Conservation (phyloP, 2,329 filamentous ascomycete genomes). For the Bipolaris cookei region DNA sequence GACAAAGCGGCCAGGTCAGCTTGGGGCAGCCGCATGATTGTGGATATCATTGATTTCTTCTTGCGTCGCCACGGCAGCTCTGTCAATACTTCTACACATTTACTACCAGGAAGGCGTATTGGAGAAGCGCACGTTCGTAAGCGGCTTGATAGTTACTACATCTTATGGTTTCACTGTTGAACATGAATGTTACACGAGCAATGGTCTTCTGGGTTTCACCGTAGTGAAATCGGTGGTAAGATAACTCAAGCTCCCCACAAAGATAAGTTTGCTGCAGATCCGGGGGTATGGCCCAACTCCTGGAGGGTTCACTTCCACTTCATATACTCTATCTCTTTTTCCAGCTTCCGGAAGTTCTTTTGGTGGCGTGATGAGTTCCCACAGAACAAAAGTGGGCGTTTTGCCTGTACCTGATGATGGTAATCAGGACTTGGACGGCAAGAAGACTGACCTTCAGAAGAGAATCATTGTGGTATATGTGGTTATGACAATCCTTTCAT, state of each 20-base stretch:
- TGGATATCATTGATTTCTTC: neutral
- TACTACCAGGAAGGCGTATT: neutral
- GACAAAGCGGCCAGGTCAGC: neutral
- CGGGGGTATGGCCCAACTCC: conserved; percentile 1
- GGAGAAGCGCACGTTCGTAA: neutral
- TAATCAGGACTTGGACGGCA: conserved; percentile 14
- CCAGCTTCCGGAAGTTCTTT: neutral
- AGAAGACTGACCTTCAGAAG: conserved; percentile 19
- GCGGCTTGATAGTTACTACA: neutral
- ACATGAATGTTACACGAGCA: conserved; percentile 6
- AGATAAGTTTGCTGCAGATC: conserved; percentile 16
- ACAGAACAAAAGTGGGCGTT: conserved; percentile 12
- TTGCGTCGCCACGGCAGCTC: no score
- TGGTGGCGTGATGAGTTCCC: conserved; percentile 6
- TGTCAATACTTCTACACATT: neutral
- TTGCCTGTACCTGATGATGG: conserved; percentile 16
- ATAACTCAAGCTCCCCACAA: conserved; percentile 6
- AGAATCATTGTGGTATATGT: conserved; percentile 21
- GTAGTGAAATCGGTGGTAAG: conserved; percentile 5
- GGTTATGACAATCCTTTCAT: conserved; percentile 20
- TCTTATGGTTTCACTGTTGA: conserved; percentile 18
- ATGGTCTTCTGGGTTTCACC: conserved; percentile 3
- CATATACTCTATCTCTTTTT: neutral
- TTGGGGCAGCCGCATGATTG: neutral
- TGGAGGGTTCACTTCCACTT: neutral